Evolutionary conservation across 1,284 basidiomycete genomes (phyloP).

Genomic region (Athelia sp.): DNA sequence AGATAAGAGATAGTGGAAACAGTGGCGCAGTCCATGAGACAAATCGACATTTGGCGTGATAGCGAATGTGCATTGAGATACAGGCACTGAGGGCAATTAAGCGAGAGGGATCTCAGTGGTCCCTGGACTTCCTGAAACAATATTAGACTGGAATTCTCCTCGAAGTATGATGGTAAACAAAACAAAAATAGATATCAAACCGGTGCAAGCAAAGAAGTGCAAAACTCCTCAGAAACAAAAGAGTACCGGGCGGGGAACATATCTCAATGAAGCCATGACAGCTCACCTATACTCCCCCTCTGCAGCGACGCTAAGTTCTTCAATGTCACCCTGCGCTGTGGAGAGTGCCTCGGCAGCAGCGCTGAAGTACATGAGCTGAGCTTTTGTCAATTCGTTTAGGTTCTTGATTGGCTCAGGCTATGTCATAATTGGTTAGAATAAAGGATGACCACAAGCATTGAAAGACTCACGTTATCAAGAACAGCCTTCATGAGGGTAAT

Average conservation of each 20-base stretch:
- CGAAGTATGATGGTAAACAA: background rate
- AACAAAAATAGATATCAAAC: slow-evolving; percentile 2
- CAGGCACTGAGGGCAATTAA: slow-evolving; percentile 4
- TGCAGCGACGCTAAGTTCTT: slow-evolving; percentile 83
- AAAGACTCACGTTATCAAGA: slow-evolving; percentile 77
- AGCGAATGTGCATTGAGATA: background rate
- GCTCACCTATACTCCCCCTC: slow-evolving; percentile 86
- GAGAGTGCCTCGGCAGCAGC: slow-evolving; percentile 83
- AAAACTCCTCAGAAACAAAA: no score
- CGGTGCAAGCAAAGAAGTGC: background rate
- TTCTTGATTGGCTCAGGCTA: slow-evolving; percentile 96
- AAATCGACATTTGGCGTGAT: no score
- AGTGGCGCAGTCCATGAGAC: no score
- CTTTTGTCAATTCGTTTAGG: slow-evolving; percentile 88
- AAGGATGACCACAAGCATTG: slow-evolving; percentile 1
- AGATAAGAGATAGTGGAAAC: no score
- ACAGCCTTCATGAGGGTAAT: slow-evolving; percentile 98
- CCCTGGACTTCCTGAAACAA: slow-evolving; percentile 68
- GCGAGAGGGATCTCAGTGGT: slow-evolving; percentile 57
- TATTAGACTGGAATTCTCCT: background rate
- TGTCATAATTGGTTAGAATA: slow-evolving; percentile 3
- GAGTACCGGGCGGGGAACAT: no score
- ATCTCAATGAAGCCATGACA: background rate
- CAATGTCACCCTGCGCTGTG: slow-evolving; percentile 82
- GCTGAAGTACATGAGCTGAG: slow-evolving; percentile 83